These are phyloP conservation scores for Thalia dealbata DNA, from an alignment of 176 grass and related monocot species.

Conservation along the genomic window DNA sequence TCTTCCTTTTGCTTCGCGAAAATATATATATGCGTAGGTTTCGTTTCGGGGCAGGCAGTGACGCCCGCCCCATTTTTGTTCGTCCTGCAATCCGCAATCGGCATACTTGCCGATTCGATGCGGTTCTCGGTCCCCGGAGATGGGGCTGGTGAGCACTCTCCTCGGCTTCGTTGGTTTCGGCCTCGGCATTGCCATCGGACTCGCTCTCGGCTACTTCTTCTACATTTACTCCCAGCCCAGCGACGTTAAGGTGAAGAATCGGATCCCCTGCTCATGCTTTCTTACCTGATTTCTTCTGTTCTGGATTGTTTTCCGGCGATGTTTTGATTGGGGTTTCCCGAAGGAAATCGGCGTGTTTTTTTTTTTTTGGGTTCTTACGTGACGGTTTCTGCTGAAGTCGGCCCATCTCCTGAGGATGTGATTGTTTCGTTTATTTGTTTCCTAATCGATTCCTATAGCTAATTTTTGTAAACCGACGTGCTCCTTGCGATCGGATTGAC, in stretches of 20 bases:
- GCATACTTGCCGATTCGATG: constrained; percentile 5
- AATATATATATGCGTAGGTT: neutral
- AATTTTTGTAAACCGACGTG: neutral
- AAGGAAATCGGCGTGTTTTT: neutral
- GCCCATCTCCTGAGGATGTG: neutral
- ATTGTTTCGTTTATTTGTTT: neutral
- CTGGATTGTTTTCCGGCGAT: neutral
- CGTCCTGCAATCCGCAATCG: neutral
- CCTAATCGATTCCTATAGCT: neutral
- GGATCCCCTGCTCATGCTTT: neutral
- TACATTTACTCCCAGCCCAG: constrained; percentile 32
- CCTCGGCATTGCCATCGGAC: constrained; percentile 27
- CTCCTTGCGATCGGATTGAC: neutral
- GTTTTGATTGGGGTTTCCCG: neutral
- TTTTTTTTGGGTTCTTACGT: neutral
- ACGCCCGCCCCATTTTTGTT: neutral
- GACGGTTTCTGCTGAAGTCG: neutral
- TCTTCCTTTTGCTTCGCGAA: neutral
- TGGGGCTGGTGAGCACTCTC: constrained; percentile 33
- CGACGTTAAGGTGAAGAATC: constrained; percentile 9
- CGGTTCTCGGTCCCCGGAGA: constrained; percentile 8
- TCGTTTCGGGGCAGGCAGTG: neutral
- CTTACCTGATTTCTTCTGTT: neutral
- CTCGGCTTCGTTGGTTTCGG: constrained; percentile 34
- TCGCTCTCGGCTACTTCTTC: constrained; percentile 34